Evolutionary conservation across 306 rosid genomes (phyloP), one percentile per base, ranked within the genome.

Genomic region (Citrullus colocynthis): DNA sequence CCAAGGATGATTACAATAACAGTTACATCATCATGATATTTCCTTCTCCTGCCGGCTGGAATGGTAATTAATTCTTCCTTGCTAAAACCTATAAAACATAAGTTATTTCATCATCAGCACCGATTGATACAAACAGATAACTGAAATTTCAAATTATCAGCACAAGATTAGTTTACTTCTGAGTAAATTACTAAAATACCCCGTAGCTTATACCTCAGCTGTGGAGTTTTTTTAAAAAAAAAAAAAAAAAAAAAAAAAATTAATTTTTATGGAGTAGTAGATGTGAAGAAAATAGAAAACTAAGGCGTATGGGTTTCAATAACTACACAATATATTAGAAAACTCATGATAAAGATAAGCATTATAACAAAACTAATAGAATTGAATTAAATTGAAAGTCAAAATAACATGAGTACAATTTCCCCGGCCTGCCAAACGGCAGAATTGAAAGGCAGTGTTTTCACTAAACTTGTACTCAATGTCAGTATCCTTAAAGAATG

Each of bases 1-100:
- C 99, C 99, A 55, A 95, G 97, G 69, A 83, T 86, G 81, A 95
- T 83, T 64, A 95, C 97, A 37, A 92, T 95, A 60, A 95, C 93
- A 14, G 99, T 95, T 16, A 95, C 97, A 67, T 95, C 99, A 56
- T 95, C 99, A 70, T 95, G 99, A 87, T 95, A 95, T 82, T 92
- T 95, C 80, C 99, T 89, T 84, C 99, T 83, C 85, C 96, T 88
- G 37, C 99, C 99, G 0, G 90, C 96, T 18, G 97, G 99, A 83
- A 92, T 58, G 65, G 87, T 90, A 93, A 92, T 91, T 75, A 95
- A 79, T 80, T 95, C 98, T 89, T 95, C 97, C 90, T 81, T 86
- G 84, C 91, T 92, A 71, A 95, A 88, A 80, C 99, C 99, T 95
- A 89, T 61, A 62, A 75, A 36, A n/a, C 28, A 58, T 6, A 39